Evolutionary conservation across 768 basidiomycete species (phyloP), one percentile per base, ranked within the genome.

Genomic region (Cystoderma amianthinum): DNA sequence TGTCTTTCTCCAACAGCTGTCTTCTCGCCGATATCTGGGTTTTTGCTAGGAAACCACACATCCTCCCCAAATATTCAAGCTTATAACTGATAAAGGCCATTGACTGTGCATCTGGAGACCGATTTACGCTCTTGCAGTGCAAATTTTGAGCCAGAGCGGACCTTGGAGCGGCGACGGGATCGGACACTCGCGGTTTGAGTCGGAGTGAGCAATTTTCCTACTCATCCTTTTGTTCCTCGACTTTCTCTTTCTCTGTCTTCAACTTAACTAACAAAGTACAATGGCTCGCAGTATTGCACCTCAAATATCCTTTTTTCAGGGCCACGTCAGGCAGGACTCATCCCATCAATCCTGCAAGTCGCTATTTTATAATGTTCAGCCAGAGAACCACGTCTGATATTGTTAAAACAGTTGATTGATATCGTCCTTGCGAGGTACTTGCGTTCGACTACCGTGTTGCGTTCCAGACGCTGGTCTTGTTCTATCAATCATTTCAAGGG

Each of bases 181-280:
- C 65, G 58, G 63, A 63, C 62, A 55, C 62, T 49, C 43, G 44
- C 44, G 41, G 32, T 66, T 67, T 67, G 56, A 67, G 59, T 67
- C 67, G 65, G 67, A 68, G 69, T 67, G 62, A 64, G 64, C 59
- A 57, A 60, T 63, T 59, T 61, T 59, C 51, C 45, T 57, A 54
- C 53, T 53, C 56, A 44, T 48, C 40, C 30, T 48, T 24, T 48
- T 44, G 16, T 7, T 10, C 28, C 11, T 32, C 18, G 23, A 32
- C 34, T 42, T 17, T 43, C 32, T n/a, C 32, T 32, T 32, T 39
- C 25, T 17, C 23, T 39, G 24, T 41, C 35, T 39, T 39, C 47
- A n/a, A n/a, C n/a, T n/a, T n/a, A n/a, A n/a, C n/a, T n/a, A n/a
- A n/a, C n/a, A n/a, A n/a, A n/a, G n/a, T n/a, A n/a, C n/a, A n/a